phyloP scores from a whole-genome alignment of 768 basidiomycete genomes.

The Tricholoma furcatifolium region DNA sequence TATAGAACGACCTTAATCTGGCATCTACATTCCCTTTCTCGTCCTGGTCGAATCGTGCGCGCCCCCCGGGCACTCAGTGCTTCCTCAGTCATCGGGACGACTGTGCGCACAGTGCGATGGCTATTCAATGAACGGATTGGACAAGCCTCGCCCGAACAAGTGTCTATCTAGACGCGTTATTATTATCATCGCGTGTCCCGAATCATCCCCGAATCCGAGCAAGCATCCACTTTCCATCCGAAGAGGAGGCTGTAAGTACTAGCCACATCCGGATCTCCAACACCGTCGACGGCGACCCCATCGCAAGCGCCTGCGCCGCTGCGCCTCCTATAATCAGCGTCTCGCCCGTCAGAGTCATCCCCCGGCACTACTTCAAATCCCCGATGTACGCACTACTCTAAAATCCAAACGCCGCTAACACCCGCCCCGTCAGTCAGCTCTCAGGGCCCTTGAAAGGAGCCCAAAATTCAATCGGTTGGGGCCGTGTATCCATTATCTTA shows the following conservation, averaged over 20 bases:
- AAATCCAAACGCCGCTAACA: not conserved
- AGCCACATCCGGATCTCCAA: too few species aligned
- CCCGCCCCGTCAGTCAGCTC: not conserved
- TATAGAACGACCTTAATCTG: not conserved
- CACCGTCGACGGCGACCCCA: too few species aligned
- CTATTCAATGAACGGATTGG: not conserved
- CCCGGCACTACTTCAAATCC: too few species aligned
- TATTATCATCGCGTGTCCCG: too few species aligned
- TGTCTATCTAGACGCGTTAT: not conserved
- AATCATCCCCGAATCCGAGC: too few species aligned
- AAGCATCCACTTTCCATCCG: too few species aligned
- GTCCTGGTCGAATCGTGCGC: not conserved
- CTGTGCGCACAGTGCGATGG: not conserved
- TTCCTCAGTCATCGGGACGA: not conserved
- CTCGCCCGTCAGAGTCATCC: too few species aligned
- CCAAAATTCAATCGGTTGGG: constrained; percentile 2
- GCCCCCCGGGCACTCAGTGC: constrained; percentile 2
- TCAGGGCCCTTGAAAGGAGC: not conserved
- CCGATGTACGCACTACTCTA: too few species aligned
- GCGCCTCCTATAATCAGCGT: too few species aligned
- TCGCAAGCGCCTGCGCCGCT: too few species aligned
- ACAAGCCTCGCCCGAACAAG: not conserved
- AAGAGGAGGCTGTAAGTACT: too few species aligned
- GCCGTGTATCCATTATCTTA: not conserved
- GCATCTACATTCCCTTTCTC: not conserved